Percentiles rank a stretch among this genome's conserved stretches.
phyloP scores from a whole-genome alignment of 441 rosid genomes.

The Cnidoscolus chayamansa region DNA sequence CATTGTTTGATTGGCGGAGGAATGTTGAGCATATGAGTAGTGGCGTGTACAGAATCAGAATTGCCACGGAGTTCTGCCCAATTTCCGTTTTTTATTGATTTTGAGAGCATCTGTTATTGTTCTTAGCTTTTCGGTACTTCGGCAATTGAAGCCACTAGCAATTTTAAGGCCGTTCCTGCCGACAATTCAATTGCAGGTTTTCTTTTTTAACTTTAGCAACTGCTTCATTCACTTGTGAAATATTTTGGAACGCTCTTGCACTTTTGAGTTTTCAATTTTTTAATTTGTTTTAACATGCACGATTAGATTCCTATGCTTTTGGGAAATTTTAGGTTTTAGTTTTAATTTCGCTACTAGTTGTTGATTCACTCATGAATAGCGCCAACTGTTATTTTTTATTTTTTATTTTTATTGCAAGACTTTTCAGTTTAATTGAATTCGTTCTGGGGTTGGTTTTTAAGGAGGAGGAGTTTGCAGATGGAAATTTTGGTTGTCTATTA shows the following conservation, averaged over 20 bases:
- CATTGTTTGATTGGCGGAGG: background rate
- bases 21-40: background rate
- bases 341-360: slow-evolving; percentile 2
- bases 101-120: background rate
- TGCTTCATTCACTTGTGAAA: background rate
- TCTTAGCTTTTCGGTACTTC: slow-evolving; percentile 1
- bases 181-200: background rate
- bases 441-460: background rate
- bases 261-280: background rate
- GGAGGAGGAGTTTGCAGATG: background rate
- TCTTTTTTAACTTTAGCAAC: background rate
- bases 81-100: background rate
- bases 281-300: background rate
- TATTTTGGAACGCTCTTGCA: background rate
- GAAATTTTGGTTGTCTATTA: background rate
- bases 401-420: background rate
- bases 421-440: background rate
- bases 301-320: background rate
- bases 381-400: background rate
- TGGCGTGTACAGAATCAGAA: background rate
- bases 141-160: slow-evolving; percentile 2
- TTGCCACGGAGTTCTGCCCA: background rate
- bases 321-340: background rate
- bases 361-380: background rate
- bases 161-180: background rate